Evolutionary conservation across 2,329 filamentous ascomycete species (phyloP).

Genomic region (Trichoderma aggressivum): DNA sequence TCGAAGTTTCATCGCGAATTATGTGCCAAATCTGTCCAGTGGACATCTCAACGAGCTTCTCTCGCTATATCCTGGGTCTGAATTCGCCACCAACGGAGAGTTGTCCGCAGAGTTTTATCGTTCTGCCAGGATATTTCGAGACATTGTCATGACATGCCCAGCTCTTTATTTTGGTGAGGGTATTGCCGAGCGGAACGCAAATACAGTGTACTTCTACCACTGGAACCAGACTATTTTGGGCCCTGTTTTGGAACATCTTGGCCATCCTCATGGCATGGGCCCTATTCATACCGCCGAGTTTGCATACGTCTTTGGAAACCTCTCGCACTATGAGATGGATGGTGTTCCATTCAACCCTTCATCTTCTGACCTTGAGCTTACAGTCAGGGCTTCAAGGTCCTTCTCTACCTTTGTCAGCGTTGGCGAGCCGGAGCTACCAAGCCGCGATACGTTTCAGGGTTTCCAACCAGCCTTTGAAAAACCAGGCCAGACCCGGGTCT

Average conservation of each 20-base stretch:
- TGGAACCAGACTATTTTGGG: constrained; percentile 55
- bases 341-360: constrained; percentile 37
- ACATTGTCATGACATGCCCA: constrained; percentile 50
- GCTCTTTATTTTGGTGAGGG: constrained; percentile 41
- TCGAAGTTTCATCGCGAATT: constrained; percentile 37
- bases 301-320: constrained; percentile 49
- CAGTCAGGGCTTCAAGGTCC: constrained; percentile 39
- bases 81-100: constrained; percentile 40
- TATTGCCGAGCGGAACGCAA: constrained; percentile 34
- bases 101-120: constrained; percentile 49
- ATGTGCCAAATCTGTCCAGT: constrained; percentile 36
- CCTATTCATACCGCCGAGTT: constrained; percentile 52
- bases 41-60: constrained; percentile 40
- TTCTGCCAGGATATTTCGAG: constrained; percentile 46
- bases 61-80: constrained; percentile 46
- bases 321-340: constrained; percentile 41
- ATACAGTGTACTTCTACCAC: constrained; percentile 46
- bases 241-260: constrained; percentile 35
- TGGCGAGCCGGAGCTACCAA: constrained; percentile 34
- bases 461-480: constrained; percentile 39
- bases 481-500: constrained; percentile 32
- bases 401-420: constrained; percentile 46
- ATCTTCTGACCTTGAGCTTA: constrained; percentile 39
- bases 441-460: constrained; percentile 38
- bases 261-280: constrained; percentile 39